phyloP scores from a whole-genome alignment of 2,329 filamentous ascomycete species.

The Microthyrium microscopicum region DNA sequence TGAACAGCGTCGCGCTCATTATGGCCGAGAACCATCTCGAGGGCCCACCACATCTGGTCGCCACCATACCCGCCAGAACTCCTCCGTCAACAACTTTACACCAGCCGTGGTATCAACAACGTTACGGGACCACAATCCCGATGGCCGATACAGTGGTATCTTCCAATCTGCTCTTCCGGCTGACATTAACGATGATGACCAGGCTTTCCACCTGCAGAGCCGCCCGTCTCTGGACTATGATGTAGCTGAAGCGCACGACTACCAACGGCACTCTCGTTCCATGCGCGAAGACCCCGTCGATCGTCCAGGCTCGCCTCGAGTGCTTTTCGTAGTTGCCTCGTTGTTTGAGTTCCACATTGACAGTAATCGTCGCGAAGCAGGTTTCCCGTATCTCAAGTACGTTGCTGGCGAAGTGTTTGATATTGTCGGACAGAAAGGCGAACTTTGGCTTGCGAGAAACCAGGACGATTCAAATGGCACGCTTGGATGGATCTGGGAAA shows the following conservation, averaged over 20 bases:
- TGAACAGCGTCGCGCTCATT: constrained; percentile 9
- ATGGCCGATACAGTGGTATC: constrained; percentile 48
- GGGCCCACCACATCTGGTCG: constrained; percentile 8
- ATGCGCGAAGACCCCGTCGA: neutral
- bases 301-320: constrained; percentile 38
- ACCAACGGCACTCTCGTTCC: constrained; percentile 13
- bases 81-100: constrained; percentile 7
- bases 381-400: constrained; percentile 92
- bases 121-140: constrained; percentile 9
- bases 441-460: constrained; percentile 94
- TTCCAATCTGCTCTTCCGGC: constrained; percentile 80
- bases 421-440: constrained; percentile 86
- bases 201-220: too few species aligned
- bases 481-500: constrained; percentile 98
- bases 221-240: too few species aligned
- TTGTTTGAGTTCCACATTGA: constrained; percentile 97
- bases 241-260: constrained; percentile 11
- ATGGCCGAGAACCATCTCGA: constrained; percentile 20
- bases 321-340: constrained; percentile 82
- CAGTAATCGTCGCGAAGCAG: constrained; percentile 76
- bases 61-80: neutral
- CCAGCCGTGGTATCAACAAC: too few species aligned
- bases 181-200: too few species aligned
- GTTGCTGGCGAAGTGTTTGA: constrained; percentile 69
- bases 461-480: constrained; percentile 69